Evolutionary conservation across 768 basidiomycete genomes (phyloP), one percentile per base, ranked within the genome.

Genomic region (Grammothele lineata): DNA sequence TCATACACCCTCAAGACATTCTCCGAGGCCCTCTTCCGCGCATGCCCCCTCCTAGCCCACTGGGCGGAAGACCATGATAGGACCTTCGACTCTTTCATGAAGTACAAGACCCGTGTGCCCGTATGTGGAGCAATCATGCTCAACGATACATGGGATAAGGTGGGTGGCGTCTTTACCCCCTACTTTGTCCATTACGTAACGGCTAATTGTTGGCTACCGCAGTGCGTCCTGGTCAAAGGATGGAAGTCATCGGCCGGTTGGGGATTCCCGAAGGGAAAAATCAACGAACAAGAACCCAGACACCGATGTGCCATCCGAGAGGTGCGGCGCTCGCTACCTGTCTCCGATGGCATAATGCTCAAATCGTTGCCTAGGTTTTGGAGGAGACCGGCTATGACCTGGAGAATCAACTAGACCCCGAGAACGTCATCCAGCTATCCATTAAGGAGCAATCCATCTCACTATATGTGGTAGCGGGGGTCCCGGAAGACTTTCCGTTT

Each of bases 261-360:
- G 96, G 87, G 92, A n/a, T 99, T 98, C 66, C 96, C 96, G 6
- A 90, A 95, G 63, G 96, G 96, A n/a, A 99, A 99, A 70, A 98
- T 98, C 65, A 99, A 99, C 59, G 85, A 94, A 63, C 80, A 87
- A 50, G 96, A 99, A 63, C 81, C 85, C 7, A 78, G 84, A 46
- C 76, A 78, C 40, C 77, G 75, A 45, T 99, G 96, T 66, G 96
- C 95, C 2, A 76, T 89, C 44, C 83, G 96, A 65, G 96, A 99
- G 72, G 95, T 94, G 52, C 9, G 7, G 48, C 43, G 39, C 19
- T 27, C 34, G 23, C 32, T n/a, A 39, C 18, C 18, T 19, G 21
- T 10, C n/a, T n/a, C 37, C 25, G n/a, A 19, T 47, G 30, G 18
- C 50, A 57, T 52, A 58, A 26, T 35, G 33, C 12, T 45, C 14